phyloP scores from a whole-genome alignment of 768 basidiomycete species.

The Serpula lacrymans region DNA sequence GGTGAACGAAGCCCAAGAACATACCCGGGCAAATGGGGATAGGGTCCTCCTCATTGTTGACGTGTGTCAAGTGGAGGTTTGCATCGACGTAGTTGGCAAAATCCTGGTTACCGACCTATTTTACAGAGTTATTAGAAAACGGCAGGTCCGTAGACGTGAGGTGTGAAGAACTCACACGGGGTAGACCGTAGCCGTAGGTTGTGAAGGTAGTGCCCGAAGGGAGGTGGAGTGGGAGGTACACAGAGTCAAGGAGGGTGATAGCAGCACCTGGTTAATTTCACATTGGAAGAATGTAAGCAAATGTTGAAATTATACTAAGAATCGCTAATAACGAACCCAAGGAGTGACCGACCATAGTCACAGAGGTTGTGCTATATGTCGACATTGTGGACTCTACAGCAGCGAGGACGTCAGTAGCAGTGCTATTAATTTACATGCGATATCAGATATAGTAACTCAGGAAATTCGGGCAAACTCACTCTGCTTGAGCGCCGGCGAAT shows the following conservation, averaged over 20 bases:
- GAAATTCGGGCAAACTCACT: constrained; percentile 21
- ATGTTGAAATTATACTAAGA: no score
- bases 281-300: not conserved
- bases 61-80: constrained; percentile 26
- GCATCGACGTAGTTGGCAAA: constrained; percentile 42
- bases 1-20: constrained; percentile 41
- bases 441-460: not conserved
- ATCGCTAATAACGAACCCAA: constrained; percentile 28
- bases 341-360: constrained; percentile 44
- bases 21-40: constrained; percentile 40
- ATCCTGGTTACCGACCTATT: constrained; percentile 37
- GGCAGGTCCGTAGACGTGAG: constrained; percentile 1
- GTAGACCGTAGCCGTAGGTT: constrained; percentile 40
- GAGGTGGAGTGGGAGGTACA: constrained; percentile 37
- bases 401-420: constrained; percentile 36
- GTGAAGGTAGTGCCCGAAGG: constrained; percentile 28
- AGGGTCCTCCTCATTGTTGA: constrained; percentile 42
- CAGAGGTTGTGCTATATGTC: constrained; percentile 27
- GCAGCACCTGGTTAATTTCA: constrained; percentile 27
- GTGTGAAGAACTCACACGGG: constrained; percentile 22
- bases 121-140: constrained; percentile 1
- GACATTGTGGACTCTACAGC: constrained; percentile 37
- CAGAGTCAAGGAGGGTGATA: constrained; percentile 42
- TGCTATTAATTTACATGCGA: constrained; percentile 33
- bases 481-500: constrained; percentile 40